Percentiles rank a stretch among this genome's conserved stretches.
These are phyloP conservation scores for Stropharia rugosoannulata DNA, from an alignment of 768 basidiomycete species.

Conservation along the genomic window DNA sequence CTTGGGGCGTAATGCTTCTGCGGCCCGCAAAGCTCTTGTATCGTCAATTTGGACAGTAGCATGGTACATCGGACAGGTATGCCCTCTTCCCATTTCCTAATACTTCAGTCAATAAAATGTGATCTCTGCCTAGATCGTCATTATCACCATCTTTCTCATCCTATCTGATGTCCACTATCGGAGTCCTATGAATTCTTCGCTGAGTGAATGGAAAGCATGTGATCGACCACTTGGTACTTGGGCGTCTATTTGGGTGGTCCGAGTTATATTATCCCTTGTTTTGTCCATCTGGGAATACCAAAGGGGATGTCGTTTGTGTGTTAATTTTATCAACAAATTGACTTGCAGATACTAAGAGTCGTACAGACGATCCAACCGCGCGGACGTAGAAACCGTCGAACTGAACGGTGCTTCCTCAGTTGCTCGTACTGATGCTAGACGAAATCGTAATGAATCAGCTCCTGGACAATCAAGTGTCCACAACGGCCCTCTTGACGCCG, in stretches of 20 bases:
- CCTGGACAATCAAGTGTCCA: neutral
- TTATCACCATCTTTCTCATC: constrained; percentile 50
- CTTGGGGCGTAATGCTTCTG: constrained; percentile 49
- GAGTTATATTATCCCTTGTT: constrained; percentile 45
- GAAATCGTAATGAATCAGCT: neutral
- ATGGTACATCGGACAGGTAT: constrained; percentile 54
- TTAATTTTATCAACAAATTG: neutral
- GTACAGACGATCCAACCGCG: neutral
- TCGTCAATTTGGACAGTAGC: constrained; percentile 48
- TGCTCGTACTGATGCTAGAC: neutral
- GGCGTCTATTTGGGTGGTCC: constrained; percentile 63
- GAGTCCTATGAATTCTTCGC: constrained; percentile 39
- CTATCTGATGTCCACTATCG: constrained; percentile 41
- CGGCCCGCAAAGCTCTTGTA: constrained; percentile 51
- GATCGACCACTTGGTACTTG: constrained; percentile 64
- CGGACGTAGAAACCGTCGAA: neutral
- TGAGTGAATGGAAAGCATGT: constrained; percentile 64
- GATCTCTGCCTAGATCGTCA: constrained; percentile 38
- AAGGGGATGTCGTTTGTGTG: constrained; percentile 27
- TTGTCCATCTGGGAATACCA: constrained; percentile 60
- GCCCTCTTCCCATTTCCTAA: constrained; percentile 6
- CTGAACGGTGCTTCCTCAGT: neutral
- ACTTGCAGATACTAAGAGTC: neutral
- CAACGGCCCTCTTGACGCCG: neutral
- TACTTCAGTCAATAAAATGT: neutral